Evolutionary conservation across 2,329 filamentous ascomycete genomes (phyloP).

Genomic region (Verticillium longisporum): DNA sequence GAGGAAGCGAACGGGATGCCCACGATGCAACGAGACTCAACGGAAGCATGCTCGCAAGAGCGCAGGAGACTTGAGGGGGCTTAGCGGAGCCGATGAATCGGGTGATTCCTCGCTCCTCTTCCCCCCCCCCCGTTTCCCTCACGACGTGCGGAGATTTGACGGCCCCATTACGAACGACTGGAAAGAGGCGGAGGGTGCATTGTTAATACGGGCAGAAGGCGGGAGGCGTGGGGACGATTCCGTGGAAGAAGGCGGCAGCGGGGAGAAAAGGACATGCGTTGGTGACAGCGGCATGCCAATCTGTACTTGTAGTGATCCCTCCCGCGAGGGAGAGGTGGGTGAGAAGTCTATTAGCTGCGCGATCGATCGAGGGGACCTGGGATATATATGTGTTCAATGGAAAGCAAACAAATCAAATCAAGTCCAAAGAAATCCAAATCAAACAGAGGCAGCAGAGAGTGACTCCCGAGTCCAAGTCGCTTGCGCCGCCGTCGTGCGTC

Average conservation of each 20-base stretch:
- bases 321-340: background rate
- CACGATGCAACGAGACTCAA: constrained; percentile 9
- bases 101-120: background rate
- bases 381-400: background rate
- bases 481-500: no score
- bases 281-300: background rate
- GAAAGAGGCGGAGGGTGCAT: background rate
- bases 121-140: background rate
- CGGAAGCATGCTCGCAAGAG: constrained; percentile 7
- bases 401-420: background rate
- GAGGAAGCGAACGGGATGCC: background rate
- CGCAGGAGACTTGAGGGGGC: background rate
- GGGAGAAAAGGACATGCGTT: constrained; percentile 1
- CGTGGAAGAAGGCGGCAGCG: background rate
- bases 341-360: background rate
- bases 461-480: no score
- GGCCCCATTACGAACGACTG: constrained; percentile 7
- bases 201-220: background rate
- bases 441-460: no score
- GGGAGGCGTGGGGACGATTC: no score
- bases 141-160: constrained; percentile 8
- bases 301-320: constrained; percentile 9
- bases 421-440: background rate
- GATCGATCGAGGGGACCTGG: background rate
- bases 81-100: background rate